phyloP scores from a whole-genome alignment of 2,329 filamentous ascomycete species.

The Cytospora paraplurivora region DNA sequence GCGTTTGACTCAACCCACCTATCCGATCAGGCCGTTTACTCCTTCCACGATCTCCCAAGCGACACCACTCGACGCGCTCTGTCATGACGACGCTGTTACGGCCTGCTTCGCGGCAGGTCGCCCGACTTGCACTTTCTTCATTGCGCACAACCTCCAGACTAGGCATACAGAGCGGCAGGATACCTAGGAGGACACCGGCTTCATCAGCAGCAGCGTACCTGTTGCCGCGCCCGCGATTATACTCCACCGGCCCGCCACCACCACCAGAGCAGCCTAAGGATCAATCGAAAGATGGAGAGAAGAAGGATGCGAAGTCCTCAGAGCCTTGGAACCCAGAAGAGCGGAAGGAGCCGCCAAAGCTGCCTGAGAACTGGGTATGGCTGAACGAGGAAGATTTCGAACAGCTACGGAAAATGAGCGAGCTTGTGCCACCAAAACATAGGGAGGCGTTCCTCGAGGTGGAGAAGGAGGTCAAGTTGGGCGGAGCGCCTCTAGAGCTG shows the following conservation, averaged over 20 bases:
- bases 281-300: conserved; percentile 6
- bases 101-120: conserved; percentile 36
- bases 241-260: conserved; percentile 31
- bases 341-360: conserved; percentile 26
- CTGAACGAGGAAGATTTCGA: conserved; percentile 50
- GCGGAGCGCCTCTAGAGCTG: conserved; percentile 71
- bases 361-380: conserved; percentile 51
- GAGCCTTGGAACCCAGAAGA: conserved; percentile 5
- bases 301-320: conserved; percentile 3
- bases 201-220: conserved; percentile 28
- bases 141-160: conserved; percentile 33
- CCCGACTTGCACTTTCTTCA: conserved; percentile 33
- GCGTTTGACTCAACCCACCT: conserved; percentile 23
- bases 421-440: conserved; percentile 65
- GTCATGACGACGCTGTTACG: conserved; percentile 35
- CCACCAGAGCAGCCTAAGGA: conserved; percentile 22
- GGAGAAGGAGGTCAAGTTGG: conserved; percentile 63
- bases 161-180: conserved; percentile 28
- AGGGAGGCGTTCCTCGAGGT: conserved; percentile 60
- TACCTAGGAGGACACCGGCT: conserved; percentile 30
- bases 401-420: conserved; percentile 61
- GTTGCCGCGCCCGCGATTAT: conserved; percentile 31
- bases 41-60: neutral
- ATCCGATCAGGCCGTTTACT: conserved; percentile 25
- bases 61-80: conserved; percentile 1